These are phyloP conservation scores for Psilocybe sp. DNA, from an alignment of 768 basidiomycete species.

Conservation along the genomic window DNA sequence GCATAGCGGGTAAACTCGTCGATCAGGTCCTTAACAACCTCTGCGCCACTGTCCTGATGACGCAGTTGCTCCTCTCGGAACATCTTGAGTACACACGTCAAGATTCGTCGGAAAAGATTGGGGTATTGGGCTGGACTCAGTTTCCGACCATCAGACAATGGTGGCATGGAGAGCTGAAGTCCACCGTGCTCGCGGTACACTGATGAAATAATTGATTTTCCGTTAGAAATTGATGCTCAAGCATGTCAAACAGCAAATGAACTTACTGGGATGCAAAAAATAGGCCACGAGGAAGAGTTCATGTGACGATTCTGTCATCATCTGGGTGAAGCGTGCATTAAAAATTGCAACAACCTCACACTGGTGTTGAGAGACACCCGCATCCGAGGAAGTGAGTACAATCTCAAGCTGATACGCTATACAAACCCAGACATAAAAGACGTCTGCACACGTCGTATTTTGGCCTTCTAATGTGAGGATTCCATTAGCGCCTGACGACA, in stretches of 20 bases:
- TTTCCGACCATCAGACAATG: too few relatives aligned
- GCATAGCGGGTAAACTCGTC: constrained; percentile 18
- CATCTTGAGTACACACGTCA: background rate
- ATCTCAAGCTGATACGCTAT: constrained; percentile 24
- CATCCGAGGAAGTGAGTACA: constrained; percentile 8
- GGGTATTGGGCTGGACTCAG: background rate
- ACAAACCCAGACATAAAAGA: constrained; percentile 27
- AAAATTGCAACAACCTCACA: constrained; percentile 17
- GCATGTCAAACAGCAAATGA: too few relatives aligned
- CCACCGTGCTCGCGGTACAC: too few relatives aligned
- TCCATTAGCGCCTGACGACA: constrained; percentile 16
- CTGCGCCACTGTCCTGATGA: constrained; percentile 3
- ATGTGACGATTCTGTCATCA: constrained; percentile 27
- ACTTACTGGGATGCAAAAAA: constrained; percentile 23
- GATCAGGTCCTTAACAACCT: constrained; percentile 12
- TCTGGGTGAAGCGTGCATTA: constrained; percentile 23
- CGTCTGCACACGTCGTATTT: constrained; percentile 23
- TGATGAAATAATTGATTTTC: too few relatives aligned
- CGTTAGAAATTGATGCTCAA: too few relatives aligned
- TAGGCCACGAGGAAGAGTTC: constrained; percentile 26
- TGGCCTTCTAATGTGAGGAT: constrained; percentile 24
- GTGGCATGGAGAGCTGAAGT: too few relatives aligned
- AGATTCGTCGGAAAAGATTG: background rate
- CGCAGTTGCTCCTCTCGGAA: constrained; percentile 10
- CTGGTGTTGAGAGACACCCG: constrained; percentile 3